Conservation (phyloP, 129 eudicot species). For the Saposhnikovia divaricata region DNA sequence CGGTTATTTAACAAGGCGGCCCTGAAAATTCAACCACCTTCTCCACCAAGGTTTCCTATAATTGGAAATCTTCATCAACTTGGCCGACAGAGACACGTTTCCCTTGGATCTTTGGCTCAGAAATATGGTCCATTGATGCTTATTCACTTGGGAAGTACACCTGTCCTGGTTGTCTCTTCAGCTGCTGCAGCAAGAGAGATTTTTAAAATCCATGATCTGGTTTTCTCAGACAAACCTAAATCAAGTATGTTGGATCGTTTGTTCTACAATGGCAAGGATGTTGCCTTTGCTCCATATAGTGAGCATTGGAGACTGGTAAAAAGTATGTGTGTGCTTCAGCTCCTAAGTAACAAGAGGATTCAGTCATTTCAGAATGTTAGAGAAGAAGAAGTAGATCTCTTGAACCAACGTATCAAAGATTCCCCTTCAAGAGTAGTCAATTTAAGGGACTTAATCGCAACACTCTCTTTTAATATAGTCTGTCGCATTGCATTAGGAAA, state of each 20-base stretch:
- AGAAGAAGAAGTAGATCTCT: constrained; percentile 18
- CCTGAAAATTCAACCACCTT: constrained; percentile 26
- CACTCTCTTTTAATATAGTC: constrained; percentile 9
- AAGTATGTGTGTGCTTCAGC: constrained; percentile 13
- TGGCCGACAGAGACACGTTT: constrained; percentile 7
- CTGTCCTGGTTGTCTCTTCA: constrained; percentile 27
- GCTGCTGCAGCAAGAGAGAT: constrained; percentile 26
- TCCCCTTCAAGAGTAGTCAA: not conserved
- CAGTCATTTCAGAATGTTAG: constrained; percentile 21
- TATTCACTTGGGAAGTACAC: constrained; percentile 24
- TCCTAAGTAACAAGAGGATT: constrained; percentile 20
- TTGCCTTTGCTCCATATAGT: constrained; percentile 25
- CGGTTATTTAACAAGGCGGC: constrained; percentile 6
- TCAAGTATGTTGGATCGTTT: not conserved
- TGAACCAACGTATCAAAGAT: constrained; percentile 12
- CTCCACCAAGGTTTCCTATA: constrained; percentile 23
- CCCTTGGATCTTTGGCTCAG: constrained; percentile 13
- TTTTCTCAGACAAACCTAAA: constrained; percentile 16
- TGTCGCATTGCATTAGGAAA: constrained; percentile 17
- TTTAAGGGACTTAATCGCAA: not conserved
- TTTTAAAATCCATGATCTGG: constrained; percentile 35
- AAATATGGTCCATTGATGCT: constrained; percentile 25
- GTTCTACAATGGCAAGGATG: constrained; percentile 18
- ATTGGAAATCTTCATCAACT: constrained; percentile 33
- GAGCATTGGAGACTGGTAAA: constrained; percentile 33